Conservation (phyloP, 805 yeast species). For the Candida jianshihensis region DNA sequence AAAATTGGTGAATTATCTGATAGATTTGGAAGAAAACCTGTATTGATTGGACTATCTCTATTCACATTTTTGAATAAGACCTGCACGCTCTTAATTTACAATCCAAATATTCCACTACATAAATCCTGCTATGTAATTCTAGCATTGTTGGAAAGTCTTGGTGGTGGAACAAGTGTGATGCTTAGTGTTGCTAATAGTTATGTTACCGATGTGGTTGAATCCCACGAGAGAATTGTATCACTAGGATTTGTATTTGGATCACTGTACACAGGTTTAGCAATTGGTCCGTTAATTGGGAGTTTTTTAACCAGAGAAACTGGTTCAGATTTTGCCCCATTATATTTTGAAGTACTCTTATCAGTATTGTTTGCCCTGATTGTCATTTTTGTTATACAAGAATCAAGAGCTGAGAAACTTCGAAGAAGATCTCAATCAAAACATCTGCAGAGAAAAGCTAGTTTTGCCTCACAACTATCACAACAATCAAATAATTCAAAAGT, state of each 20-base stretch:
- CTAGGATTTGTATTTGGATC: slow-evolving; percentile 56
- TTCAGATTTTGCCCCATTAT: slow-evolving; percentile 26
- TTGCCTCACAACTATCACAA: slow-evolving; percentile 23
- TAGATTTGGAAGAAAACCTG: slow-evolving; percentile 50
- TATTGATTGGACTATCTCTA: slow-evolving; percentile 31
- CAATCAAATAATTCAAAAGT: neutral
- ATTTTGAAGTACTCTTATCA: slow-evolving; percentile 21
- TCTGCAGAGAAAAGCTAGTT: slow-evolving; percentile 23
- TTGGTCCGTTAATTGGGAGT: slow-evolving; percentile 61
- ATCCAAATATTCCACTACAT: slow-evolving; percentile 30
- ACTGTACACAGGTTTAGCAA: slow-evolving; percentile 50
- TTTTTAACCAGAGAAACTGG: slow-evolving; percentile 23
- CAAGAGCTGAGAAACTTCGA: slow-evolving; percentile 51
- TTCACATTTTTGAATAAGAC: slow-evolving; percentile 20
- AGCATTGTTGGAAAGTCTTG: slow-evolving; percentile 38
- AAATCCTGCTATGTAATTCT: slow-evolving; percentile 34
- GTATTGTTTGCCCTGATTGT: slow-evolving; percentile 29
- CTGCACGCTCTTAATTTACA: slow-evolving; percentile 21
- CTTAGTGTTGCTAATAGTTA: slow-evolving; percentile 61
- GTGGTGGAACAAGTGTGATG: slow-evolving; percentile 59
- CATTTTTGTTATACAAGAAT: slow-evolving; percentile 47
- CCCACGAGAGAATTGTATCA: slow-evolving; percentile 47
- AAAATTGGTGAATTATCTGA: slow-evolving; percentile 61
- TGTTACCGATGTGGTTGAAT: slow-evolving; percentile 64
- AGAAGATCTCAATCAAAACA: slow-evolving; percentile 40